phyloP scores from a whole-genome alignment of 2,329 filamentous ascomycete genomes.

The Pseudocercospora vitis region DNA sequence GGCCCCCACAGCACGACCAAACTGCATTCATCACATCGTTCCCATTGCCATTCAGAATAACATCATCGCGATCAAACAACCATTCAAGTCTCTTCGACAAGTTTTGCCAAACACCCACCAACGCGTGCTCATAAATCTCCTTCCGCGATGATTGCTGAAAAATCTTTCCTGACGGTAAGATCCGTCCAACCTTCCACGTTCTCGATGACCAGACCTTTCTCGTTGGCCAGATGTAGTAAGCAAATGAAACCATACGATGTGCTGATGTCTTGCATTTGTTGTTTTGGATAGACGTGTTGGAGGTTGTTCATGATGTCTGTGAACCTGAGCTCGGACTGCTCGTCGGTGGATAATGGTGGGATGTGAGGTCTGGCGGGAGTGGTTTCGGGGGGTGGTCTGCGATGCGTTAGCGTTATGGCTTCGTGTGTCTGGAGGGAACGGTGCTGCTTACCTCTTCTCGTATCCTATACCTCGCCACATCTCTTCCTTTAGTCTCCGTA shows the following conservation, averaged over 20 bases:
- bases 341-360: constrained; percentile 34
- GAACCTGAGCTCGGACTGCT: constrained; percentile 68
- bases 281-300: constrained; percentile 79
- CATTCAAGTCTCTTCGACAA: too few relatives aligned
- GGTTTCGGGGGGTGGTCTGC: constrained; percentile 19
- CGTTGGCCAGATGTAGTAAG: constrained; percentile 84
- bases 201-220: constrained; percentile 80
- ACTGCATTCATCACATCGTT: too few relatives aligned
- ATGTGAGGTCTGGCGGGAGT: constrained; percentile 21
- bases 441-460: constrained; percentile 34
- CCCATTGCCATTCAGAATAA: too few relatives aligned
- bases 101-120: too few relatives aligned
- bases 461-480: constrained; percentile 64
- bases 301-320: constrained; percentile 89
- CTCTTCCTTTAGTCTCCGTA: constrained; percentile 63
- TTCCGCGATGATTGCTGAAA: constrained; percentile 29
- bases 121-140: constrained; percentile 23
- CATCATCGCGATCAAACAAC: too few relatives aligned
- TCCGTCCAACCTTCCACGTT: constrained; percentile 56
- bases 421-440: neutral
- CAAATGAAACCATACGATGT: constrained; percentile 94
- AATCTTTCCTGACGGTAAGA: constrained; percentile 51
- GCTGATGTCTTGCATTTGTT: constrained; percentile 88
- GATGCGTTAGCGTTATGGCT: constrained; percentile 1
- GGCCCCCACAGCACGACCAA: too few relatives aligned